Conservation (phyloP, 106 monocot species). For the Dendrobium chrysotoxum region DNA sequence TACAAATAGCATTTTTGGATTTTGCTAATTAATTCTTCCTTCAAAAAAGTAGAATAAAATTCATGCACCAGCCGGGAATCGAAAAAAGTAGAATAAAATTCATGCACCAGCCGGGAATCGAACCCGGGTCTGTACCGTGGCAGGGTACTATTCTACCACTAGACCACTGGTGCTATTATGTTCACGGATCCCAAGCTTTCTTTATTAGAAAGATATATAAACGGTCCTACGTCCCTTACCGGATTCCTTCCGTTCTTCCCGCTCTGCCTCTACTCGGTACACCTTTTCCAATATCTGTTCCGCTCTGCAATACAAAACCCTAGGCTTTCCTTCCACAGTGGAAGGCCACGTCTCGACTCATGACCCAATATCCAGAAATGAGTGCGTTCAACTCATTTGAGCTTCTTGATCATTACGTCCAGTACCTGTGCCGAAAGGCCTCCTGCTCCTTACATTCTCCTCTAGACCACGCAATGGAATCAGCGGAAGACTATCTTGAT, state of each 20-base stretch:
- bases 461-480: neutral
- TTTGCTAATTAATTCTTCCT: no score
- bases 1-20: no score
- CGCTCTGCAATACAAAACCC: neutral
- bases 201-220: no score
- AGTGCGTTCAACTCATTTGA: neutral
- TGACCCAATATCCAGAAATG: neutral
- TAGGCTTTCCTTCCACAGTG: neutral
- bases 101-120: constrained; percentile 99
- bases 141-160: constrained; percentile 67
- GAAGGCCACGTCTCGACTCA: neutral
- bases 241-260: no score
- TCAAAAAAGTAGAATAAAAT: no score
- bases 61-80: constrained; percentile 99
- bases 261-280: neutral
- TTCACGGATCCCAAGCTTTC: accelerated
- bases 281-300: neutral
- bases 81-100: no score
- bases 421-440: neutral
- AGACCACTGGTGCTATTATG: constrained; percentile 50
- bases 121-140: constrained; percentile 99
- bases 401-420: neutral
- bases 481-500: constrained; percentile 11
- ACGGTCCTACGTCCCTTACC: no score
- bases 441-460: neutral